phyloP scores from a whole-genome alignment of 2,329 filamentous ascomycete species.

The Trichothecium roseum region DNA sequence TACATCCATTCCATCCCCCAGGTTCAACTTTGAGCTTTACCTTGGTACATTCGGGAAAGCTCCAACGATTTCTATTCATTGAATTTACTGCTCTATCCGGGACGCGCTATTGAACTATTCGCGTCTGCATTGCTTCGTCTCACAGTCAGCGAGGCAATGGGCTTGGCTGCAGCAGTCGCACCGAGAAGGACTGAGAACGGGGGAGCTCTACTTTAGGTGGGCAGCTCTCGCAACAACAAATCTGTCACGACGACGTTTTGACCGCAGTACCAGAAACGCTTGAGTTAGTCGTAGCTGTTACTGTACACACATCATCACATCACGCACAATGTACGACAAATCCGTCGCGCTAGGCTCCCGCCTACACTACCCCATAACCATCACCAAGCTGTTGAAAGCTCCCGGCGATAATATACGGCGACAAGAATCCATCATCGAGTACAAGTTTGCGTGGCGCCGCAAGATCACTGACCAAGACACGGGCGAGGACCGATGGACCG shows the following conservation, averaged over 20 bases:
- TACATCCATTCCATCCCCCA: too few species aligned
- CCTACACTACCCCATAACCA: slow-evolving; percentile 87
- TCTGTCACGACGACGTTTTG: neutral
- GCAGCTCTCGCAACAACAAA: slow-evolving; percentile 4
- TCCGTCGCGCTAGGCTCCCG: slow-evolving; percentile 43
- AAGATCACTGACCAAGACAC: slow-evolving; percentile 33
- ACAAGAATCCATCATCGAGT: slow-evolving; percentile 72
- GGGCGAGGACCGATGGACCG: slow-evolving; percentile 50
- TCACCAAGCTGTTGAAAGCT: slow-evolving; percentile 72
- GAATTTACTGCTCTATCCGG: too few species aligned
- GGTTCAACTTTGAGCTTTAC: too few species aligned
- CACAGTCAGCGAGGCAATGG: slow-evolving; percentile 18
- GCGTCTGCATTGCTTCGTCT: too few species aligned
- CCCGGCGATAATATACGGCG: slow-evolving; percentile 66
- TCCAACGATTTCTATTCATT: too few species aligned
- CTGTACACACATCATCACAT: too few species aligned
- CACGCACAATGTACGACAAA: slow-evolving; percentile 25
- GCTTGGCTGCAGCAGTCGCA: slow-evolving; percentile 17
- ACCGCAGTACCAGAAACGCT: neutral
- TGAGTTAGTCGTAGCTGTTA: too few species aligned
- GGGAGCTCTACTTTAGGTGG: slow-evolving; percentile 15
- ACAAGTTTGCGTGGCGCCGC: slow-evolving; percentile 74
- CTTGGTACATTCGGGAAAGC: too few species aligned
- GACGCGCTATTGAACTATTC: too few species aligned
- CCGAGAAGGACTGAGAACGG: slow-evolving; percentile 19